These are phyloP conservation scores for Luvunga scandens DNA, from an alignment of 345 rosid genomes.

Conservation along the genomic window DNA sequence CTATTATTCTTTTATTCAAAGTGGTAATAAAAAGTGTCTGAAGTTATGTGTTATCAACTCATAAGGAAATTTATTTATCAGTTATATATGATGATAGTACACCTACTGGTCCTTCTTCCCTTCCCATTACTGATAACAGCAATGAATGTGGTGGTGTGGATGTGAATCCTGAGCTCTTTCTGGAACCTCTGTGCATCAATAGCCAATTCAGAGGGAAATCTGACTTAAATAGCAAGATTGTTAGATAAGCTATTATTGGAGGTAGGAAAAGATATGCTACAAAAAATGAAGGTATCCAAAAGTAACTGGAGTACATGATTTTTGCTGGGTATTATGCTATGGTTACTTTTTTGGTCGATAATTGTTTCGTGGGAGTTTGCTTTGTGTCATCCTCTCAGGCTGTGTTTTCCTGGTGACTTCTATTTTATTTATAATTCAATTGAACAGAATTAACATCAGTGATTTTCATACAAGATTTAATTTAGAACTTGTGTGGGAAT, in stretches of 20 bases:
- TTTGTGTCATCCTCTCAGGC: neutral
- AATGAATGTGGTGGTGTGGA: neutral
- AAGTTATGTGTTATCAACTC: neutral
- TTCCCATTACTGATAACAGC: neutral
- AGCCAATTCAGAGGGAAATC: neutral
- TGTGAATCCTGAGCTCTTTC: neutral
- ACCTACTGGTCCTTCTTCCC: neutral
- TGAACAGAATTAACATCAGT: neutral
- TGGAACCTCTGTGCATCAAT: neutral
- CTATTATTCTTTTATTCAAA: neutral
- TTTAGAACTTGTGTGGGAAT: neutral
- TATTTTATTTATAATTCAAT: neutral
- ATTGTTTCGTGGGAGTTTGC: neutral
- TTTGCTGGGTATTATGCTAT: neutral
- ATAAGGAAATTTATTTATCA: neutral
- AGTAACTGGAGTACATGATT: neutral
- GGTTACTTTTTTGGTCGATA: neutral
- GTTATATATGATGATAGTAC: neutral
- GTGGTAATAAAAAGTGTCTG: neutral
- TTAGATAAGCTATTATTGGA: neutral
- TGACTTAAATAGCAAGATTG: neutral
- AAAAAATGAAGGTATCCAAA: neutral
- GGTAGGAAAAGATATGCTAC: neutral
- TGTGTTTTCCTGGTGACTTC: too few species aligned
- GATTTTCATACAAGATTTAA: neutral